Percentiles rank a stretch among this genome's conserved stretches.
phyloP scores from a whole-genome alignment of 2,329 filamentous ascomycete genomes.

The Emergomyces orientalis region DNA sequence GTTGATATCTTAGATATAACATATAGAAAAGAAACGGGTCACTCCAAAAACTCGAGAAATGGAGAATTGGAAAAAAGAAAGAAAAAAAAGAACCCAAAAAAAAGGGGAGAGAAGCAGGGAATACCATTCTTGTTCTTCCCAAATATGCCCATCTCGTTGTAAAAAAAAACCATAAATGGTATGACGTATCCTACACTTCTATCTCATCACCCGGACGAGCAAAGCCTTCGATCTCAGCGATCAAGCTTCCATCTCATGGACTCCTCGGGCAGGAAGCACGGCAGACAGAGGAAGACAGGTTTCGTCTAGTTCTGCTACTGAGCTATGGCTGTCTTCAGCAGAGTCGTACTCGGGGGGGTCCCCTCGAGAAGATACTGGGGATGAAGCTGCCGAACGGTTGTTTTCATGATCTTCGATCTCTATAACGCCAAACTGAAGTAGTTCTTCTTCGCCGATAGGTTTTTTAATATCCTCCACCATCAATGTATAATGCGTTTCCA shows the following conservation, averaged over 20 bases:
- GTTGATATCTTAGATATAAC: not conserved
- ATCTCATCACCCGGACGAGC: not conserved
- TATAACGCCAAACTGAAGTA: conserved; percentile 3
- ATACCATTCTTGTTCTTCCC: not conserved
- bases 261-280: not conserved
- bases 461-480: conserved; percentile 9
- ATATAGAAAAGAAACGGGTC: not conserved
- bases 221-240: not conserved
- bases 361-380: not conserved
- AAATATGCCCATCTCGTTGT: not conserved
- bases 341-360: conserved; percentile 2
- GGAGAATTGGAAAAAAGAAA: not conserved
- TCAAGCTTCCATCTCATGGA: conserved; percentile 1
- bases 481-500: conserved; percentile 10
- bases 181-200: not conserved
- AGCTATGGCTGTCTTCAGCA: not conserved
- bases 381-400: not conserved
- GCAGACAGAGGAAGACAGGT: not conserved
- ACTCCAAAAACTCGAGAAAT: not conserved
- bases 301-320: not conserved
- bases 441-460: not conserved
- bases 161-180: not conserved
- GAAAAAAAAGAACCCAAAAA: not conserved
- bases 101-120: not conserved
- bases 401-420: not conserved